Evolutionary conservation across 768 basidiomycete genomes (phyloP).

Genomic region (Serendipita vermifera): DNA sequence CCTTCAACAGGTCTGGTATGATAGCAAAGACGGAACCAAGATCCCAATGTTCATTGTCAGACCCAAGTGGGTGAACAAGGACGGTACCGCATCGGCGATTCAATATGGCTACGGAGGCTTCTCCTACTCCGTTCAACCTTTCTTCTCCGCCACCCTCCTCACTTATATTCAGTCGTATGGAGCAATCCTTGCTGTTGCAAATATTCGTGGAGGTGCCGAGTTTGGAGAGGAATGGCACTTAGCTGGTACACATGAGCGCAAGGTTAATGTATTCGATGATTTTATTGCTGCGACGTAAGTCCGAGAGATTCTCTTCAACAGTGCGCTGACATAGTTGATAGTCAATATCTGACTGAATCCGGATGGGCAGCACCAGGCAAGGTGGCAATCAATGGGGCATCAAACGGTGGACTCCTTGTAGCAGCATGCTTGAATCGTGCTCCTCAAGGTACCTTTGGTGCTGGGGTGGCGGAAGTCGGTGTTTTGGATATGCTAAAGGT

Average conservation of each 20-base stretch:
- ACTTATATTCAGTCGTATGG: slow-evolving; percentile 63
- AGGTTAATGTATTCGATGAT: slow-evolving; percentile 71
- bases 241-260: slow-evolving; percentile 55
- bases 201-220: slow-evolving; percentile 56
- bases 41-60: slow-evolving; percentile 79
- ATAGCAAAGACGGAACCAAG: slow-evolving; percentile 63
- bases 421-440: slow-evolving; percentile 76
- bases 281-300: slow-evolving; percentile 70
- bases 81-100: slow-evolving; percentile 63
- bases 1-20: slow-evolving; percentile 72
- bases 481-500: slow-evolving; percentile 72
- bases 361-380: slow-evolving; percentile 57
- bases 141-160: slow-evolving; percentile 56
- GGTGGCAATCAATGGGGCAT: slow-evolving; percentile 64
- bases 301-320: no score
- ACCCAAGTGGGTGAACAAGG: slow-evolving; percentile 52
- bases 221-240: slow-evolving; percentile 78
- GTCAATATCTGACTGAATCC: slow-evolving; percentile 56
- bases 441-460: slow-evolving; percentile 62
- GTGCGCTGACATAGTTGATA: slow-evolving; percentile 25
- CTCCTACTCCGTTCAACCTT: slow-evolving; percentile 53
- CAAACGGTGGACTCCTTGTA: slow-evolving; percentile 74
- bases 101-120: slow-evolving; percentile 86
- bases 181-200: slow-evolving; percentile 44
- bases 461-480: slow-evolving; percentile 68